These are phyloP conservation scores for Jamesozyma spencerorum DNA, from an alignment of 805 yeast genomes.

Conservation along the genomic window DNA sequence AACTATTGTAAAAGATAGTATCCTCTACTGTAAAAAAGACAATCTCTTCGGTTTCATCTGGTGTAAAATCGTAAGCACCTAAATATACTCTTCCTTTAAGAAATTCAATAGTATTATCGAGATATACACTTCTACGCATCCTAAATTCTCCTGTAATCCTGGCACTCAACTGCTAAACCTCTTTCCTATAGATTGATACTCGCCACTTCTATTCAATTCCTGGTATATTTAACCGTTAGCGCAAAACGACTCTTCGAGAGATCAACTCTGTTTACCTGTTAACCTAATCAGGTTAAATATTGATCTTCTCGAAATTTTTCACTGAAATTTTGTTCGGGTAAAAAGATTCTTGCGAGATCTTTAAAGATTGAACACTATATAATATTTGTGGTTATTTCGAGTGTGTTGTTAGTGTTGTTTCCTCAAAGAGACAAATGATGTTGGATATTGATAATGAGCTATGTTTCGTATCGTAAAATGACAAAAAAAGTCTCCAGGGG, in stretches of 20 bases:
- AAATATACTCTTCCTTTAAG: constrained; percentile 62
- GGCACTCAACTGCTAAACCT: too few relatives aligned
- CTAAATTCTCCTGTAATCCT: too few relatives aligned
- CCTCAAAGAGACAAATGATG: too few relatives aligned
- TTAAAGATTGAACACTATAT: too few relatives aligned
- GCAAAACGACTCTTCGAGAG: too few relatives aligned
- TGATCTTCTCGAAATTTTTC: neutral
- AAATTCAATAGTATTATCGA: constrained; percentile 32
- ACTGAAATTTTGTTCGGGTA: neutral
- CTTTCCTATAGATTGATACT: too few relatives aligned
- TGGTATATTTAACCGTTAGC: too few relatives aligned
- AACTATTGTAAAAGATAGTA: constrained; percentile 84
- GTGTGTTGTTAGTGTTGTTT: too few relatives aligned
- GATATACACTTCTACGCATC: constrained; percentile 27
- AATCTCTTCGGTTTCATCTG: constrained; percentile 62
- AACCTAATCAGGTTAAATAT: neutral
- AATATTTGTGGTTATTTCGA: too few relatives aligned
- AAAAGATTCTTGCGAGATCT: neutral
- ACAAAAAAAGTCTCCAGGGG: constrained; percentile 36
- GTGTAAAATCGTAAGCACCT: constrained; percentile 78
- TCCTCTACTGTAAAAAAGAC: constrained; percentile 91
- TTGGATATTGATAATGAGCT: too few relatives aligned
- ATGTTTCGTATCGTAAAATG: too few relatives aligned
- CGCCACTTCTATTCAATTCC: too few relatives aligned
- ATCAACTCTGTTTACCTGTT: neutral